A percentile compares a stretch with the other conserved stretches of the same genome.
Evolutionary conservation across 2,329 filamentous ascomycete genomes (phyloP).

Genomic region (Hymenoscyphus linearis): DNA sequence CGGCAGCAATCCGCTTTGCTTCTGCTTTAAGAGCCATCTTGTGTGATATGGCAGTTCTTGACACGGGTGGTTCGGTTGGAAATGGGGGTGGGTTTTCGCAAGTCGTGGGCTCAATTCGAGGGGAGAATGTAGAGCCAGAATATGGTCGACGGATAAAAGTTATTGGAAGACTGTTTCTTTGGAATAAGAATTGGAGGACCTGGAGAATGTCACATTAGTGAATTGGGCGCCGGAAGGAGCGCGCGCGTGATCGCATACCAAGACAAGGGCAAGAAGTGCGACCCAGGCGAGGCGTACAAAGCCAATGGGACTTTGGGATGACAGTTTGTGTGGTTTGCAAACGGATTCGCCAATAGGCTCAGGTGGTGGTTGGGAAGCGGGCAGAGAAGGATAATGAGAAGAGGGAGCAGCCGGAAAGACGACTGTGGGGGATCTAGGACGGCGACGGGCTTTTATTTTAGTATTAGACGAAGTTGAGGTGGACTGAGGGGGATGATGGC

Average conservation of each 20-base stretch:
- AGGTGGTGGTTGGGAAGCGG: conserved; percentile 9
- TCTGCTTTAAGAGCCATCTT: conserved; percentile 62
- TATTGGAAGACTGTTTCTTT: conserved; percentile 21
- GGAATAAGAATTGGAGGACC: conserved; percentile 48
- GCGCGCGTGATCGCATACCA: conserved; percentile 24
- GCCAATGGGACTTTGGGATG: conserved; percentile 23
- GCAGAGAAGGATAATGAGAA: conserved; percentile 1
- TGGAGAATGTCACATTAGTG: conserved; percentile 25
- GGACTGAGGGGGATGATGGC: conserved; percentile 10
- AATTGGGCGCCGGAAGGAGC: conserved; percentile 4
- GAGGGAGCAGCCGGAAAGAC: conserved; percentile 6
- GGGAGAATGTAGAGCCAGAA: conserved; percentile 37
- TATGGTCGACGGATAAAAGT: conserved; percentile 31
- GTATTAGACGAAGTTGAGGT: conserved; percentile 26
- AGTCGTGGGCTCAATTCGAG: conserved; percentile 41
- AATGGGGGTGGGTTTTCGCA: conserved; percentile 53
- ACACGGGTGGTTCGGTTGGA: conserved; percentile 48
- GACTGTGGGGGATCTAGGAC: conserved; percentile 16
- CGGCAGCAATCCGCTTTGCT: conserved; percentile 71
- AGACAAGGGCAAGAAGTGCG: conserved; percentile 28
- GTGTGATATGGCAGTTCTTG: conserved; percentile 48
- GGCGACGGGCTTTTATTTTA: conserved; percentile 23
- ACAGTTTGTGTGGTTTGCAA: conserved; percentile 22
- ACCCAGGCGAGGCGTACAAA: conserved; percentile 32
- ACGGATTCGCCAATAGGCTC: conserved; percentile 16